These are phyloP conservation scores for Crucibulum laeve DNA, from an alignment of 768 basidiomycete genomes.

Conservation along the genomic window DNA sequence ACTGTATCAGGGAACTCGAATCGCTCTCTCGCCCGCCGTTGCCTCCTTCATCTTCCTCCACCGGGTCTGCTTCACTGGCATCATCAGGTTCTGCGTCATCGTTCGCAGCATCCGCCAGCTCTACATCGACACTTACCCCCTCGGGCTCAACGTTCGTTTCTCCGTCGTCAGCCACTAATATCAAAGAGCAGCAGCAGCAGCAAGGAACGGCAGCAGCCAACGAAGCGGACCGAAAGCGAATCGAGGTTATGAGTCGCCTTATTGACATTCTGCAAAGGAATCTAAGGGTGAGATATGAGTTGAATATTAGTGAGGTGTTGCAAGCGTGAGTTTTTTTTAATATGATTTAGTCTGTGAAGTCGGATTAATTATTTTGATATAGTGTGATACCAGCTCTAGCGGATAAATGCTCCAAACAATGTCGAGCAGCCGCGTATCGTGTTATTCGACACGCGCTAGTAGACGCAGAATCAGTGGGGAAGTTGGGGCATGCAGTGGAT, in stretches of 20 bases:
- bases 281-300: slow-evolving; percentile 71
- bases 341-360: background rate
- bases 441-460: slow-evolving; percentile 76
- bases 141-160: no score
- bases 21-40: slow-evolving; percentile 30
- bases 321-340: slow-evolving; percentile 51
- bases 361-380: slow-evolving; percentile 8
- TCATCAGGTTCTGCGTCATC: background rate
- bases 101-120: background rate
- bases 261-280: slow-evolving; percentile 65
- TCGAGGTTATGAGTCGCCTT: slow-evolving; percentile 62
- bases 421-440: slow-evolving; percentile 80
- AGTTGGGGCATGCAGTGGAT: slow-evolving; percentile 67
- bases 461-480: slow-evolving; percentile 65
- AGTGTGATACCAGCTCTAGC: slow-evolving; percentile 78
- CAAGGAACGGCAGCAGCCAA: slow-evolving; percentile 8
- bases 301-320: slow-evolving; percentile 67
- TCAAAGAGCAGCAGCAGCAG: slow-evolving; percentile 7
- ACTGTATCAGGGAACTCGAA: slow-evolving; percentile 52
- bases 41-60: slow-evolving; percentile 3
- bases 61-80: slow-evolving; percentile 25
- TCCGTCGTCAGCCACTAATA: no score
- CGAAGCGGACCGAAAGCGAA: slow-evolving; percentile 50
- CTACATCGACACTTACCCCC: slow-evolving; percentile 33
- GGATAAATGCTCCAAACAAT: slow-evolving; percentile 68